Percentiles rank a stretch among this genome's conserved stretches.
Evolutionary conservation across 192 early-diverging fungal species (phyloP).

Genomic region (Rhizophagus prolifer): DNA sequence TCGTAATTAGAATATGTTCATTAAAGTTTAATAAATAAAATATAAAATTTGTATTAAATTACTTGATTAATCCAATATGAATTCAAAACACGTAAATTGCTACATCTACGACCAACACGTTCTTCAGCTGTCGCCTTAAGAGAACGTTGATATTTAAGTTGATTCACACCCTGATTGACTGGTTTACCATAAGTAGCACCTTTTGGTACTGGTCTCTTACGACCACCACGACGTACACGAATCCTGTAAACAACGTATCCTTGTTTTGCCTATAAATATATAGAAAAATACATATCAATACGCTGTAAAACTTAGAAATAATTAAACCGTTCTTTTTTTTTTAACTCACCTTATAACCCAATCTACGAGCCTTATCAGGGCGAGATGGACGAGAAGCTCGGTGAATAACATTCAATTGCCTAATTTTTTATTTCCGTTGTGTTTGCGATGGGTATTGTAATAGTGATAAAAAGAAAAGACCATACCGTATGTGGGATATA

Average conservation of each 20-base stretch:
- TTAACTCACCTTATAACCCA: slow-evolving; percentile 86
- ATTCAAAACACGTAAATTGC: slow-evolving; percentile 98
- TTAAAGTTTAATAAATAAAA: neutral
- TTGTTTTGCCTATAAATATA: slow-evolving; percentile 84
- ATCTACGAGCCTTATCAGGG: slow-evolving; percentile 98
- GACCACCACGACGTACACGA: slow-evolving; percentile 97
- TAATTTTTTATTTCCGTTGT: slow-evolving; percentile 32
- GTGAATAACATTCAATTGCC: slow-evolving; percentile 98
- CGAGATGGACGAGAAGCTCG: slow-evolving; percentile 97
- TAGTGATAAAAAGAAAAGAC: neutral
- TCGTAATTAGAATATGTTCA: neutral
- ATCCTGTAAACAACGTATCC: slow-evolving; percentile 99
- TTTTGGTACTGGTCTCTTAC: slow-evolving; percentile 97
- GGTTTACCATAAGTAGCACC: slow-evolving; percentile 99
- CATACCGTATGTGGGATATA: slow-evolving; percentile 6
- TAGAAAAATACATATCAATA: neutral
- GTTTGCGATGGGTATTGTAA: neutral
- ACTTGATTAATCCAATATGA: slow-evolving; percentile 99
- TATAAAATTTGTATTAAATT: neutral
- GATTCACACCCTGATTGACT: slow-evolving; percentile 94
- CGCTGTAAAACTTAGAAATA: neutral
- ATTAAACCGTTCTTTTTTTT: neutral
- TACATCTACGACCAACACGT: slow-evolving; percentile 96
- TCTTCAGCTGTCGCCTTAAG: slow-evolving; percentile 93
- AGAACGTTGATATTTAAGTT: slow-evolving; percentile 98